These are phyloP conservation scores for Xylaria castorea DNA, from an alignment of 495 filamentous ascomycete genomes.

Conservation along the genomic window DNA sequence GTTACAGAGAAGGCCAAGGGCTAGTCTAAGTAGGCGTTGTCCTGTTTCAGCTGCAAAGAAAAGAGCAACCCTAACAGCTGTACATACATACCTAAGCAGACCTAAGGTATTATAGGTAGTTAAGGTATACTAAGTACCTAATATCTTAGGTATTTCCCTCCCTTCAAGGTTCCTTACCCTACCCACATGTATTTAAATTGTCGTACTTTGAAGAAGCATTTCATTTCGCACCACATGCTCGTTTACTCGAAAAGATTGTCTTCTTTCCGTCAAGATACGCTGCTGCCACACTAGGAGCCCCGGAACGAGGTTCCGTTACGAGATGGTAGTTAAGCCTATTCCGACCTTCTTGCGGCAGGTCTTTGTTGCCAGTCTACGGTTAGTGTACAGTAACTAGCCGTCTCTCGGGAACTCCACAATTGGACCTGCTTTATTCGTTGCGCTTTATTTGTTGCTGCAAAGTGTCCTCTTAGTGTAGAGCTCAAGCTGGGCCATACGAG, in stretches of 20 bases:
- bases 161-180: too few species aligned
- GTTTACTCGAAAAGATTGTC: neutral
- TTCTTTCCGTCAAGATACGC: neutral
- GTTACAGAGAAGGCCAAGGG: too few species aligned
- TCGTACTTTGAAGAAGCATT: too few species aligned
- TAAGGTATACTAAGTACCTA: neutral
- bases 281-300: neutral
- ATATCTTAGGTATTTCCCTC: neutral
- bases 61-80: too few species aligned
- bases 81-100: too few species aligned
- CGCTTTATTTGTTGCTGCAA: slow-evolving; percentile 36
- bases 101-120: too few species aligned
- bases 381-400: neutral
- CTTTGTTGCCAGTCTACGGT: slow-evolving; percentile 18
- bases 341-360: slow-evolving; percentile 12
- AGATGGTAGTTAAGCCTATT: slow-evolving; percentile 14
- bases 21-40: too few species aligned
- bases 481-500: slow-evolving; percentile 3
- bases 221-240: neutral
- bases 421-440: slow-evolving; percentile 19
- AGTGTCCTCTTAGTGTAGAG: slow-evolving; percentile 40
- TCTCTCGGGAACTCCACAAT: slow-evolving; percentile 34
- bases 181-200: too few species aligned
- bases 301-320: slow-evolving; percentile 16
- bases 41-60: neutral